phyloP scores from a whole-genome alignment of 768 basidiomycete genomes.

The Chalciporus pseudorubinellus region DNA sequence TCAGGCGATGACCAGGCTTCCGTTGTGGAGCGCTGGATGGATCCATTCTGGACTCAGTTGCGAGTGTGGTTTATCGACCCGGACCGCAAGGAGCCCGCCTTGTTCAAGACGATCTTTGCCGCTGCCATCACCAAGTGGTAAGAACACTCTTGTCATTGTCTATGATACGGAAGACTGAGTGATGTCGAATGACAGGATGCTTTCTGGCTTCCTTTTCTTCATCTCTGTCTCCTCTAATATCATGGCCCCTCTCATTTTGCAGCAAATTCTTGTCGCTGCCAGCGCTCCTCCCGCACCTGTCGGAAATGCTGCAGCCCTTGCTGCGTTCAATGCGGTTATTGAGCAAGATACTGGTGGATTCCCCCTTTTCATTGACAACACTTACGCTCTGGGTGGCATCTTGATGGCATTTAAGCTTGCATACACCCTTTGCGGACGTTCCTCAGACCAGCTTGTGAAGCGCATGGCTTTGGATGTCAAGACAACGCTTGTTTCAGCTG shows the following conservation, averaged over 20 bases:
- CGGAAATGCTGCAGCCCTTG: slow-evolving; percentile 20
- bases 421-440: slow-evolving; percentile 26
- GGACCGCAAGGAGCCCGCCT: slow-evolving; percentile 9
- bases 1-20: slow-evolving; percentile 25
- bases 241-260: slow-evolving; percentile 25
- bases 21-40: slow-evolving; percentile 24
- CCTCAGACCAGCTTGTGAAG: slow-evolving; percentile 29
- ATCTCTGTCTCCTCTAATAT: slow-evolving; percentile 21
- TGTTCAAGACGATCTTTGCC: slow-evolving; percentile 18
- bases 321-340: slow-evolving; percentile 19
- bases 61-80: slow-evolving; percentile 19
- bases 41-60: slow-evolving; percentile 25
- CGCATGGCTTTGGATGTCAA: slow-evolving; percentile 31
- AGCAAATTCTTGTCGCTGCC: slow-evolving; percentile 27
- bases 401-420: slow-evolving; percentile 26
- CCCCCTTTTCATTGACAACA: slow-evolving; percentile 25
- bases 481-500: slow-evolving; percentile 28
- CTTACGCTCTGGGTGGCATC: slow-evolving; percentile 23
- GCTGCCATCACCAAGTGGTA: slow-evolving; percentile 18
- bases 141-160: neutral
- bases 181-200: slow-evolving; percentile 14
- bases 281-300: slow-evolving; percentile 19
- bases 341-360: slow-evolving; percentile 28
- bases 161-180: neutral
- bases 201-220: slow-evolving; percentile 30